These are phyloP conservation scores for Pseudognaphalium luteoalbum DNA, from an alignment of 129 eudicot species.

Conservation along the genomic window DNA sequence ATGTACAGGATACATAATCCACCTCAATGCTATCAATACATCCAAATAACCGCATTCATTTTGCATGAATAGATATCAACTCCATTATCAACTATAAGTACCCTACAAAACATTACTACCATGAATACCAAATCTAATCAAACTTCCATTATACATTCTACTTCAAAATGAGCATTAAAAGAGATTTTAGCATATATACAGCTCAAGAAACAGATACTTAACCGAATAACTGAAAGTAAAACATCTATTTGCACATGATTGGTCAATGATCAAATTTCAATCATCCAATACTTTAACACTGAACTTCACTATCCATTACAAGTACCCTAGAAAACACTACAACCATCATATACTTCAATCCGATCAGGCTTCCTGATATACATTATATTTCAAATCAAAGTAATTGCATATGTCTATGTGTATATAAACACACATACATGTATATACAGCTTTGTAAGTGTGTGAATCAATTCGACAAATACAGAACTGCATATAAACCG, in stretches of 20 bases:
- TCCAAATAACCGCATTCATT: background rate
- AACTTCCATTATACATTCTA: background rate
- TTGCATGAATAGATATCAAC: background rate
- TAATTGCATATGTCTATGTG: background rate
- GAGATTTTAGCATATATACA: background rate
- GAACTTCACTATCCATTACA: background rate
- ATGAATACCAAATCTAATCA: background rate
- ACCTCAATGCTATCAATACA: background rate
- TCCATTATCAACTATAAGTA: background rate
- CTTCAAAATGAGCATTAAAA: background rate
- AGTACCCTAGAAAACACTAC: slow-evolving; percentile 18
- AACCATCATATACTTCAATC: background rate
- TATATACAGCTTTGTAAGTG: background rate
- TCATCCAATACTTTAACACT: background rate
- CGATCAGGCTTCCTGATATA: background rate
- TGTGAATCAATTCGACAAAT: background rate
- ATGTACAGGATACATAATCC: background rate
- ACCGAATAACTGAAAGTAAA: background rate
- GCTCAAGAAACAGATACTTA: too few relatives aligned
- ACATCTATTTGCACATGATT: background rate
- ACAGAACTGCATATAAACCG: background rate
- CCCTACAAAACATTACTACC: background rate
- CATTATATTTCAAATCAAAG: slow-evolving; percentile 16
- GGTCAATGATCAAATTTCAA: slow-evolving; percentile 11
- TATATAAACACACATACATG: background rate